Conservation (phyloP, 305 asterid genomes). For the Fraxinus sp. region DNA sequence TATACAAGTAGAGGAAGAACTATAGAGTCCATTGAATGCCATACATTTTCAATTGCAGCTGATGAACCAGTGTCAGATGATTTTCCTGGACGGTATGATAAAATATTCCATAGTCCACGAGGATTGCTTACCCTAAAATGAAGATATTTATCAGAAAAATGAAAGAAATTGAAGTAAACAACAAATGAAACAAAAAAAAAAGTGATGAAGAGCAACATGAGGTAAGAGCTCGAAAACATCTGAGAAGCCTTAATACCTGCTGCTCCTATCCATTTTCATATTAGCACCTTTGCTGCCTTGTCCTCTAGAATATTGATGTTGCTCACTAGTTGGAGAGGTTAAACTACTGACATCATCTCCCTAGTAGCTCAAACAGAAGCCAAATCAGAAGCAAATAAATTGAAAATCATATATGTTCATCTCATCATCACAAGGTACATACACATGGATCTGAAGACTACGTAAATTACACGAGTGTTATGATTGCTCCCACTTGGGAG, state of each 20-base stretch:
- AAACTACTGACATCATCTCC: conserved; percentile 53
- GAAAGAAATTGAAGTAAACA: conserved; percentile 8
- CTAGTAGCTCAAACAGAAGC: conserved; percentile 42
- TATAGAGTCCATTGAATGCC: conserved; percentile 27
- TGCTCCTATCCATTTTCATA: conserved; percentile 42
- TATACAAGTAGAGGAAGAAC: conserved; percentile 12
- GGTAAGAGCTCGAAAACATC: conserved; percentile 9
- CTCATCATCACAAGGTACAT: conserved; percentile 1
- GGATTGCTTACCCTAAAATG: conserved; percentile 45
- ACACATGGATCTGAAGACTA: not conserved
- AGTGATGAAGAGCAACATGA: not conserved
- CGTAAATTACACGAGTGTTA: not conserved
- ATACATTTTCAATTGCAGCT: conserved; percentile 51
- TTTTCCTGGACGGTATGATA: conserved; percentile 44
- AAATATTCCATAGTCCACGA: conserved; percentile 73
- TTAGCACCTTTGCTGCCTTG: conserved; percentile 40
- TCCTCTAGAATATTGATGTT: conserved; percentile 40
- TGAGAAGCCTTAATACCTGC: conserved; percentile 48
- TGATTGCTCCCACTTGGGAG: not conserved
- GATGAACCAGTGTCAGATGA: conserved; percentile 46
- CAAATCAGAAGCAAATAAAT: conserved; percentile 14
- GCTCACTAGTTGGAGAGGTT: conserved; percentile 41
- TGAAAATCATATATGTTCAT: conserved; percentile 6
- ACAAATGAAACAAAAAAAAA: conserved; percentile 11
- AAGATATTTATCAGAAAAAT: conserved; percentile 21